phyloP scores from a whole-genome alignment of 768 basidiomycete species.

The Panaeolus cyanescens region DNA sequence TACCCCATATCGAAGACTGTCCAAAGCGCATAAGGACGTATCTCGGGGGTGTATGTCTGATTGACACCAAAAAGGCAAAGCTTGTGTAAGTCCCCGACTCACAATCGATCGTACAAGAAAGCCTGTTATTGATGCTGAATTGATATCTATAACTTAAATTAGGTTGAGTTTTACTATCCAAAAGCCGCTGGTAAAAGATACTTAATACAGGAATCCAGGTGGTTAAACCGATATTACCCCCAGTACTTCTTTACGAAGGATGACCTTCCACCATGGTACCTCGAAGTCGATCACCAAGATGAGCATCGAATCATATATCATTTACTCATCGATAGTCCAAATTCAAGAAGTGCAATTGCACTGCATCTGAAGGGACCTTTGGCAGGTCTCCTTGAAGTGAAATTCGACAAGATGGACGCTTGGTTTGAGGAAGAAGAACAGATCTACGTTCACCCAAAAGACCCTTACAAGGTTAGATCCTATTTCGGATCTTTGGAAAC shows the following conservation, averaged over 20 bases:
- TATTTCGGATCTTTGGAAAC: background rate
- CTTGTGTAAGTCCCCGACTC: conserved; percentile 48
- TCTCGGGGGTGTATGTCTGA: conserved; percentile 49
- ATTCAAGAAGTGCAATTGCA: conserved; percentile 31
- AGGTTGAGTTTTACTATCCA: too few species aligned
- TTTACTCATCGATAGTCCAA: conserved; percentile 38
- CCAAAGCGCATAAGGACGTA: conserved; percentile 56
- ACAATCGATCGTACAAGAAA: background rate
- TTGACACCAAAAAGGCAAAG: conserved; percentile 59
- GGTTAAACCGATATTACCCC: conserved; percentile 58
- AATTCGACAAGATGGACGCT: conserved; percentile 51
- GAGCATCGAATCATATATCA: conserved; percentile 43
- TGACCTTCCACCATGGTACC: conserved; percentile 45
- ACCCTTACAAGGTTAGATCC: conserved; percentile 62
- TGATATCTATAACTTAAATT: background rate
- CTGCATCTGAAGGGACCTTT: conserved; percentile 34
- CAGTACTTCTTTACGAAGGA: conserved; percentile 51
- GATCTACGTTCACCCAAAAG: conserved; percentile 62
- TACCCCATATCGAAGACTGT: conserved; percentile 49
- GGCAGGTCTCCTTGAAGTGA: conserved; percentile 48
- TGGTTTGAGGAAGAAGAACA: conserved; percentile 76
- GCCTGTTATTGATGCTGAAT: too few species aligned
- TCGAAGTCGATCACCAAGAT: conserved; percentile 32
- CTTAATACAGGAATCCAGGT: conserved; percentile 30
- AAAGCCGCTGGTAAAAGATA: too few species aligned